Evolutionary conservation across 768 basidiomycete genomes (phyloP).

Genomic region (Pleurotus djamor): DNA sequence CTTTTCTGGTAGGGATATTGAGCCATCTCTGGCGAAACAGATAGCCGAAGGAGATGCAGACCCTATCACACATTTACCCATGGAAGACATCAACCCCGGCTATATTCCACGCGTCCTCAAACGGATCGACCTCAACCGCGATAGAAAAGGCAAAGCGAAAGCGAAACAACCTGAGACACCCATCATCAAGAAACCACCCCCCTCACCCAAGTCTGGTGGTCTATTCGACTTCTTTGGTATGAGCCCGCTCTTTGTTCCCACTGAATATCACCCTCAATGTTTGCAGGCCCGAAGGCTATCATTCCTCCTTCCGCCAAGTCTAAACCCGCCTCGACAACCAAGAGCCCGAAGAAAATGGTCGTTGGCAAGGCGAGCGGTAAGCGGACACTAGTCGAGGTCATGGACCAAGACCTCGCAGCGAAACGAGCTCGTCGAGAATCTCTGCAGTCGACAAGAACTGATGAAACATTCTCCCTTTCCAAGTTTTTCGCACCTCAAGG

Average conservation of each 20-base stretch:
- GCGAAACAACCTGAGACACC: slow-evolving; percentile 28
- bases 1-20: slow-evolving; percentile 52
- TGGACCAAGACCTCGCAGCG: slow-evolving; percentile 59
- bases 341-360: slow-evolving; percentile 12
- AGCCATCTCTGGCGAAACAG: slow-evolving; percentile 57
- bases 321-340: background rate
- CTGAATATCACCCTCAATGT: slow-evolving; percentile 1
- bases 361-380: slow-evolving; percentile 72
- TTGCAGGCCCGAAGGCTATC: slow-evolving; percentile 38
- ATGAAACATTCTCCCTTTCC: background rate
- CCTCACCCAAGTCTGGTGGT: slow-evolving; percentile 19
- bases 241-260: slow-evolving; percentile 15
- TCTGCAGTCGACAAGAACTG: slow-evolving; percentile 33
- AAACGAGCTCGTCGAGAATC: slow-evolving; percentile 28
- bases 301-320: slow-evolving; percentile 25
- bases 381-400: slow-evolving; percentile 65
- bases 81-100: slow-evolving; percentile 76
- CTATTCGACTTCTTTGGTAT: slow-evolving; percentile 68
- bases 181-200: slow-evolving; percentile 10
- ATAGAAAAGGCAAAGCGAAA: slow-evolving; percentile 46
- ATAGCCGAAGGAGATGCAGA: slow-evolving; percentile 70
- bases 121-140: slow-evolving; percentile 9
- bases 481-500: slow-evolving; percentile 8
- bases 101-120: slow-evolving; percentile 56
- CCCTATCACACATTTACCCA: slow-evolving; percentile 65